Percentiles rank a stretch among this genome's conserved stretches.
Conservation (phyloP, 1,284 basidiomycete species). For the Melampsora americana region DNA sequence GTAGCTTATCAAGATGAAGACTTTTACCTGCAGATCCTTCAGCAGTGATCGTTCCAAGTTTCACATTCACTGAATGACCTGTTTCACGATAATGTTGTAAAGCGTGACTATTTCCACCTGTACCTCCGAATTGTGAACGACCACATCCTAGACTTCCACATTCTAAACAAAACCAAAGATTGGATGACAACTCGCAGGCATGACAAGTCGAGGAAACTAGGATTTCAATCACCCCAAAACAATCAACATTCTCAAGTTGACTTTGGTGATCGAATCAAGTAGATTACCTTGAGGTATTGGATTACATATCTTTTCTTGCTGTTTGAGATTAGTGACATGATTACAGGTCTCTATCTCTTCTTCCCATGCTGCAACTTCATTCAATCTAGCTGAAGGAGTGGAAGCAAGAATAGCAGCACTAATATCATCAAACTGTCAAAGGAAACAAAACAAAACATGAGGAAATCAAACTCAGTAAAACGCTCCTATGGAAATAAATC, state of each 20-base stretch:
- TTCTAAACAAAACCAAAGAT: conserved; percentile 90
- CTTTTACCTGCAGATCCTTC: conserved; percentile 78
- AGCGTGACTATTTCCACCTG: conserved; percentile 86
- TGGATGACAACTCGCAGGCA: conserved; percentile 75
- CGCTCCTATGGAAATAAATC: neutral
- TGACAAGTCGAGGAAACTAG: conserved; percentile 72
- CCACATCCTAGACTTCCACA: conserved; percentile 96
- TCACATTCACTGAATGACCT: conserved; percentile 80
- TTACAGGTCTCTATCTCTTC: conserved; percentile 86
- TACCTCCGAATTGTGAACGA: conserved; percentile 77
- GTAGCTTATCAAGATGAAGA: neutral
- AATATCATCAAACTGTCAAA: conserved; percentile 57
- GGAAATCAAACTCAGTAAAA: neutral
- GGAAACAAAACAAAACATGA: neutral
- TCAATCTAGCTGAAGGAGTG: conserved; percentile 81
- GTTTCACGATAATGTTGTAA: conserved; percentile 74
- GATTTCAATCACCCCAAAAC: conserved; percentile 31
- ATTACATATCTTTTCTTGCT: conserved; percentile 58
- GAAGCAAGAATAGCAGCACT: conserved; percentile 73
- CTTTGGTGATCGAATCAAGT: conserved; percentile 45
- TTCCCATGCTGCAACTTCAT: conserved; percentile 95
- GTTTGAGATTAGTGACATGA: conserved; percentile 76
- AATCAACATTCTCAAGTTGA: neutral
- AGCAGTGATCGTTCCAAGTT: conserved; percentile 93
- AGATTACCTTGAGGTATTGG: conserved; percentile 60